Conservation (phyloP, 441 rosid species). For the Pelargonium australe region DNA sequence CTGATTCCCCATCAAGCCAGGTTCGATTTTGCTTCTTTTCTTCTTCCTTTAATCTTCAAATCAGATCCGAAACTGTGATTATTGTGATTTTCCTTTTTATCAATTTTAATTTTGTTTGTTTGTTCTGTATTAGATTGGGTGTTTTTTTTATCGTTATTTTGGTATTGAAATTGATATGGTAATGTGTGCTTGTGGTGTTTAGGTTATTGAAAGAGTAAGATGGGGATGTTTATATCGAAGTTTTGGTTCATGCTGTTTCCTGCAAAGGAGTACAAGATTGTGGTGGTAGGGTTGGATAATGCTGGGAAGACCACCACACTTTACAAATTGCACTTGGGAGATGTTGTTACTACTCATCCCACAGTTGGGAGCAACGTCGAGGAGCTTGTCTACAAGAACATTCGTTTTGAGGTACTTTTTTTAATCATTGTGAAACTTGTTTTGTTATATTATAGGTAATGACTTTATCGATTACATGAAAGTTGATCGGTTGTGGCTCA, state of each 20-base stretch:
- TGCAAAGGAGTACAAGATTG: slow-evolving; percentile 93
- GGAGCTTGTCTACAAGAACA: slow-evolving; percentile 92
- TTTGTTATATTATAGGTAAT: neutral
- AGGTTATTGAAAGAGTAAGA: slow-evolving; percentile 22
- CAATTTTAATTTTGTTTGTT: neutral
- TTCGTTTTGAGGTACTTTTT: slow-evolving; percentile 70
- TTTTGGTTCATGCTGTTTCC: slow-evolving; percentile 98
- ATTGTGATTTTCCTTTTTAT: neutral
- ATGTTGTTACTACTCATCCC: slow-evolving; percentile 97
- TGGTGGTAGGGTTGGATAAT: slow-evolving; percentile 93
- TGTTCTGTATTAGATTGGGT: neutral
- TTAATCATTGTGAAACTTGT: neutral
- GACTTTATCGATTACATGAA: neutral
- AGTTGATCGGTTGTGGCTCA: neutral
- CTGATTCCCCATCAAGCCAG: slow-evolving; percentile 1
- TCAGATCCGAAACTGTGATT: neutral
- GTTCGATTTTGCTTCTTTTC: neutral
- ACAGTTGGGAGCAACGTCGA: slow-evolving; percentile 97
- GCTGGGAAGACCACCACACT: slow-evolving; percentile 98
- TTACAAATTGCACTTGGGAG: slow-evolving; percentile 87
- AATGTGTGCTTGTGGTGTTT: neutral
- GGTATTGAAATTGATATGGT: neutral
- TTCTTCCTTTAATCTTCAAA: neutral
- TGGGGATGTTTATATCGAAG: slow-evolving; percentile 81
- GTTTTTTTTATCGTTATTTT: neutral